These are phyloP conservation scores for Sutorius eximius DNA, from an alignment of 1,284 basidiomycete genomes.

Conservation along the genomic window DNA sequence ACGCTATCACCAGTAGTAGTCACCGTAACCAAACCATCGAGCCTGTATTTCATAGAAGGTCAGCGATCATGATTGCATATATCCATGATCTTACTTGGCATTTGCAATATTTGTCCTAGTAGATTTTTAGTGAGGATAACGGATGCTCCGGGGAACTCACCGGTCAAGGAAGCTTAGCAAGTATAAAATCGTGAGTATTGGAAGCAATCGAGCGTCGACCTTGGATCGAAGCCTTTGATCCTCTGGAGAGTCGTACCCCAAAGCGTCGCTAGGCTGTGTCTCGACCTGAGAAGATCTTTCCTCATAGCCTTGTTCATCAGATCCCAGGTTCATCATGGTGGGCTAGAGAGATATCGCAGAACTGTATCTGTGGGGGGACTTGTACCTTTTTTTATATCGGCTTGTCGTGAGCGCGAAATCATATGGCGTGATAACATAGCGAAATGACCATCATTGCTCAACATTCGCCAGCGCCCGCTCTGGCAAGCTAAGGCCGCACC, in stretches of 20 bases:
- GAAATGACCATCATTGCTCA: not conserved
- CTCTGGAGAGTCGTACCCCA: constrained; percentile 30
- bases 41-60: constrained; percentile 30
- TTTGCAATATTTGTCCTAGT: constrained; percentile 65
- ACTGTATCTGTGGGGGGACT: not conserved
- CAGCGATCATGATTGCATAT: not conserved
- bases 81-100: constrained; percentile 47
- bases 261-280: not conserved
- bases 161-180: constrained; percentile 70
- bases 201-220: constrained; percentile 48
- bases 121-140: not conserved
- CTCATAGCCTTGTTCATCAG: constrained; percentile 13
- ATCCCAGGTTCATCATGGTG: constrained; percentile 13
- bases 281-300: constrained; percentile 18
- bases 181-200: constrained; percentile 60
- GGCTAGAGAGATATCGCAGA: not conserved
- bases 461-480: not conserved
- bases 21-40: constrained; percentile 48
- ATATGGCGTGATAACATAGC: constrained; percentile 7
- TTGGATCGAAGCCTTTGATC: constrained; percentile 44
- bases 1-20: not conserved
- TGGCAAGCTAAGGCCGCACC: no score
- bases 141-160: constrained; percentile 29
- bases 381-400: not conserved
- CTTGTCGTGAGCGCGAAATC: not conserved